Conservation (phyloP, 805 yeast species). For the Saccharomycopsis sp. region DNA sequence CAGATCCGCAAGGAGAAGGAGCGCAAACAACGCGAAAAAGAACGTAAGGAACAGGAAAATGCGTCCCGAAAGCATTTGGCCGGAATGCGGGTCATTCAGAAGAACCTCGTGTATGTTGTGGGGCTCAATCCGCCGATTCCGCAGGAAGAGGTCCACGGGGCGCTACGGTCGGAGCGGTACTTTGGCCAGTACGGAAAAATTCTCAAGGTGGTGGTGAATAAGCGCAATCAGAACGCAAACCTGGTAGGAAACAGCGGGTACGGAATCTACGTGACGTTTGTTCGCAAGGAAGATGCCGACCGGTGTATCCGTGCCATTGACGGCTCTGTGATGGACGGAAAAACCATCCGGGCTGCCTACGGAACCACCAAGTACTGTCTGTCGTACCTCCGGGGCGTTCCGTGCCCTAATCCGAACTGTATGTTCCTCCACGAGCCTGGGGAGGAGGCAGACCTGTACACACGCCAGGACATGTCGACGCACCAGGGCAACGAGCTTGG, state of each 20-base stretch:
- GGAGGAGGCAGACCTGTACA: slow-evolving; percentile 96
- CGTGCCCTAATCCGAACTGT: slow-evolving; percentile 97
- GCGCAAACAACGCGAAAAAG: slow-evolving; percentile 81
- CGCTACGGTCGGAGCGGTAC: slow-evolving; percentile 82
- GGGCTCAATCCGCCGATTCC: slow-evolving; percentile 86
- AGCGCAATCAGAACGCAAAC: slow-evolving; percentile 46
- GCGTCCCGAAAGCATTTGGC: slow-evolving; percentile 80
- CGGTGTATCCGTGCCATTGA: slow-evolving; percentile 86
- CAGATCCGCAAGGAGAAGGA: slow-evolving; percentile 77
- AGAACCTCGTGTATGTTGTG: slow-evolving; percentile 91
- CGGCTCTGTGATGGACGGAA: slow-evolving; percentile 90
- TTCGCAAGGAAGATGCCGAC: slow-evolving; percentile 91
- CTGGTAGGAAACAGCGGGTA: slow-evolving; percentile 47
- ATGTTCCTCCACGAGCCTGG: slow-evolving; percentile 99
- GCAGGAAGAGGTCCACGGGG: slow-evolving; percentile 76
- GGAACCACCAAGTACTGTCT: slow-evolving; percentile 99
- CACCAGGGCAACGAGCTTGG: slow-evolving; percentile 58
- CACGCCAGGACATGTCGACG: slow-evolving; percentile 71
- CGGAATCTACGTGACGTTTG: slow-evolving; percentile 93
- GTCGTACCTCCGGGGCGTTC: slow-evolving; percentile 88
- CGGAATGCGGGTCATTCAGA: slow-evolving; percentile 97
- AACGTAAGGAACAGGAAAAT: slow-evolving; percentile 82
- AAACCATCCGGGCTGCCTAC: slow-evolving; percentile 86
- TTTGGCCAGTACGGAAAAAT: slow-evolving; percentile 99
- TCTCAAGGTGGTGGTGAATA: slow-evolving; percentile 86